phyloP scores from a whole-genome alignment of 306 rosid genomes.

The Vicia villosa region DNA sequence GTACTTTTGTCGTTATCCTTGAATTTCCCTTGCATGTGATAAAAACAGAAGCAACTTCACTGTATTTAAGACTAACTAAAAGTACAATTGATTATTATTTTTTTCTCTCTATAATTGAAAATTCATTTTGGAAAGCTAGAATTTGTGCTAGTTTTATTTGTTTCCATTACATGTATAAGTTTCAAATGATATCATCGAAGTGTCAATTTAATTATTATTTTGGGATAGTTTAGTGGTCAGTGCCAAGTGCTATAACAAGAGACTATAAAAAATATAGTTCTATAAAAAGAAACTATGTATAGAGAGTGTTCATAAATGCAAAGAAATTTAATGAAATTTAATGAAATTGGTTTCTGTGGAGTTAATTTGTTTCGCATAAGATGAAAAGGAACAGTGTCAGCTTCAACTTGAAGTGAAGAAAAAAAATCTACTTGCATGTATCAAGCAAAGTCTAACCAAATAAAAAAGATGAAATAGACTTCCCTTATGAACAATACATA shows the following conservation, averaged over 20 bases:
- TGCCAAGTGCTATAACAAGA: constrained; percentile 24
- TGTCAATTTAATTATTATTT: constrained; percentile 34
- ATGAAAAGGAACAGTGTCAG: constrained; percentile 43
- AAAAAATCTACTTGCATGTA: not conserved
- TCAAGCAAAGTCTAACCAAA: constrained; percentile 33
- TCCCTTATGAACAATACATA: constrained; percentile 31
- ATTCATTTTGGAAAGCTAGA: constrained; percentile 29
- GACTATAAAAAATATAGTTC: not conserved
- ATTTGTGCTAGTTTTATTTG: constrained; percentile 35
- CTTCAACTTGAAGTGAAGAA: constrained; percentile 33
- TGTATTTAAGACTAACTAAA: constrained; percentile 34
- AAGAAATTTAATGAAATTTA: constrained; percentile 40
- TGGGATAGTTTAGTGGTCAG: constrained; percentile 41
- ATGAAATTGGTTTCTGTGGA: constrained; percentile 32
- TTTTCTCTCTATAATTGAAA: constrained; percentile 13
- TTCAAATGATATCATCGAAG: constrained; percentile 18
- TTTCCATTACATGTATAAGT: constrained; percentile 31
- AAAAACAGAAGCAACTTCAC: constrained; percentile 36
- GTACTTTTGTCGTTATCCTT: constrained; percentile 38
- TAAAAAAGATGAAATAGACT: constrained; percentile 36
- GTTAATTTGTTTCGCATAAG: constrained; percentile 32
- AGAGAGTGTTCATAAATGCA: constrained; percentile 31
- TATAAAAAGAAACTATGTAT: constrained; percentile 34
- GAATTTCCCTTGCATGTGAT: constrained; percentile 40
- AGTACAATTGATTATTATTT: constrained; percentile 29